phyloP scores from a whole-genome alignment of 495 filamentous ascomycete genomes.

The Aspergillus cavernicola region DNA sequence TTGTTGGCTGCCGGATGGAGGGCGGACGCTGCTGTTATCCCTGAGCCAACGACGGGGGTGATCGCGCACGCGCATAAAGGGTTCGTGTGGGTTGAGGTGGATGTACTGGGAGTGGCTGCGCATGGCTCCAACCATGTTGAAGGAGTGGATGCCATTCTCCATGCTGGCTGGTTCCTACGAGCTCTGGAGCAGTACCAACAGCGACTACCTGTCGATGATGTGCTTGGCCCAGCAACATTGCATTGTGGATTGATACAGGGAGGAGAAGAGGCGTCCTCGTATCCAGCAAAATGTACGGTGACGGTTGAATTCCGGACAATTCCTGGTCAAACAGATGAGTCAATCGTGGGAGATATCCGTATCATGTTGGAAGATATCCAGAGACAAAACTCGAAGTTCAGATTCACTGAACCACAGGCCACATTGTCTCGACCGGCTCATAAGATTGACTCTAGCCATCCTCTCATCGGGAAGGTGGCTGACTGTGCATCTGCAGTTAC shows the following conservation, averaged over 20 bases:
- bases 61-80: conserved; percentile 45
- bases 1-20: conserved; percentile 45
- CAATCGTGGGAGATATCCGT: conserved; percentile 28
- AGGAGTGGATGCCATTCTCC: conserved; percentile 42
- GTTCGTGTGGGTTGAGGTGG: conserved; percentile 45
- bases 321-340: conserved; percentile 29
- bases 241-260: conserved; percentile 46
- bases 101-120: conserved; percentile 42
- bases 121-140: conserved; percentile 41
- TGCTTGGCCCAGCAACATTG: conserved; percentile 32
- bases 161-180: conserved; percentile 40
- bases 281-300: conserved; percentile 39
- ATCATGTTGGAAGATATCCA: conserved; percentile 20
- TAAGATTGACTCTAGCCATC: conserved; percentile 30
- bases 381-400: conserved; percentile 23
- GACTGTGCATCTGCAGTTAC: conserved; percentile 18
- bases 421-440: conserved; percentile 33
- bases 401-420: conserved; percentile 25
- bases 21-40: conserved; percentile 42
- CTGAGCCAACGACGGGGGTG: conserved; percentile 35
- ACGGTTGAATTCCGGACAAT: conserved; percentile 45
- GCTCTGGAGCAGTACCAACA: conserved; percentile 37
- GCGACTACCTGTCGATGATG: conserved; percentile 28
- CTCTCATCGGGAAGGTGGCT: conserved; percentile 27
- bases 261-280: conserved; percentile 46